Evolutionary conservation across 768 basidiomycete species (phyloP).

Genomic region (Suillus tomentosus): DNA sequence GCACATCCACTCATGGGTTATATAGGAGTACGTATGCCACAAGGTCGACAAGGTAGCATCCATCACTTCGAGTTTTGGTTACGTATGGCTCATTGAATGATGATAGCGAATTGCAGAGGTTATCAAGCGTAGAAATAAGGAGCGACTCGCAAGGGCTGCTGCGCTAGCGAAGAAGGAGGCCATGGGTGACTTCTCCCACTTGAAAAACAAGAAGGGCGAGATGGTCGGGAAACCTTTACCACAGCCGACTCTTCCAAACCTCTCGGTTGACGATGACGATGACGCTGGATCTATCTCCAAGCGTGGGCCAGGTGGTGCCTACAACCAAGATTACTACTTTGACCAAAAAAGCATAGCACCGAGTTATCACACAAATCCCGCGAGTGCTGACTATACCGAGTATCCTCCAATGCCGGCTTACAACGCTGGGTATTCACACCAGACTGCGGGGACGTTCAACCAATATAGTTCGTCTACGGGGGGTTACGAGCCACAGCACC

Average conservation of each 20-base stretch:
- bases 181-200: slow-evolving; percentile 84
- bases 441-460: slow-evolving; percentile 49
- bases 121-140: slow-evolving; percentile 88
- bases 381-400: slow-evolving; percentile 45
- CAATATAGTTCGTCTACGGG: slow-evolving; percentile 62
- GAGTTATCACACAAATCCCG: slow-evolving; percentile 38
- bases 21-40: slow-evolving; percentile 94
- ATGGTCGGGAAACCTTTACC: slow-evolving; percentile 78
- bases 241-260: slow-evolving; percentile 92
- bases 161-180: slow-evolving; percentile 90
- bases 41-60: slow-evolving; percentile 90
- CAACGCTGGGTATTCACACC: slow-evolving; percentile 62
- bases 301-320: slow-evolving; percentile 57
- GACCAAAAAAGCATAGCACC: slow-evolving; percentile 46
- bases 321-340: slow-evolving; percentile 59
- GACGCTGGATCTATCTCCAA: slow-evolving; percentile 59
- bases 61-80: slow-evolving; percentile 6
- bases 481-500: slow-evolving; percentile 49
- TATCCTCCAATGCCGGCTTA: slow-evolving; percentile 80
- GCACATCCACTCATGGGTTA: slow-evolving; percentile 12
- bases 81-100: slow-evolving; percentile 18
- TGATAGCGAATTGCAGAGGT: slow-evolving; percentile 86
- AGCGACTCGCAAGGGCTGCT: slow-evolving; percentile 78
- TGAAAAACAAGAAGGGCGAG: slow-evolving; percentile 93
- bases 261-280: slow-evolving; percentile 81